phyloP scores from a whole-genome alignment of 179 eudicot species.

The Spinacia oleracea region DNA sequence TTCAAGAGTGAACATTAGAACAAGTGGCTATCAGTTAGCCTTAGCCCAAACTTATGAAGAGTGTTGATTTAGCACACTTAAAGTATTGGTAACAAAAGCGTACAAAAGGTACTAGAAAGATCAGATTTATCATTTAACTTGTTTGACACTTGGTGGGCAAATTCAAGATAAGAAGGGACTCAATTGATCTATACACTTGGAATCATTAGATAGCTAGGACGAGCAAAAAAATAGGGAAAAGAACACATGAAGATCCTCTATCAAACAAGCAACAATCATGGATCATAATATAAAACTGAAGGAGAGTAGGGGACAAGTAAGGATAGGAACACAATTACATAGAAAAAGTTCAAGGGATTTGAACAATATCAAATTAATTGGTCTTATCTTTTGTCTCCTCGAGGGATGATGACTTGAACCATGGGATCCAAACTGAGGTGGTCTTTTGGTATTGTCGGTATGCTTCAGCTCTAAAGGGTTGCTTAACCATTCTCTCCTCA shows the following conservation, averaged over 20 bases:
- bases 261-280: slow-evolving; percentile 24
- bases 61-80: not conserved
- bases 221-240: not conserved
- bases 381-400: slow-evolving; percentile 60
- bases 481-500: slow-evolving; percentile 73
- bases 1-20: not conserved
- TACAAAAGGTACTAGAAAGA: not conserved
- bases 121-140: slow-evolving; percentile 3
- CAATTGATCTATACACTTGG: slow-evolving; percentile 30
- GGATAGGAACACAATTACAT: slow-evolving; percentile 26
- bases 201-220: slow-evolving; percentile 9
- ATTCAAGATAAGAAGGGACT: slow-evolving; percentile 2
- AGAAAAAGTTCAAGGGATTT: slow-evolving; percentile 12
- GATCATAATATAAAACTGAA: slow-evolving; percentile 15
- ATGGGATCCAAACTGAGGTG: slow-evolving; percentile 86
- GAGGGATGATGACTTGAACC: slow-evolving; percentile 62
- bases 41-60: not conserved
- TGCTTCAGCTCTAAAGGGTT: slow-evolving; percentile 64
- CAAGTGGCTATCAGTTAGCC: not conserved
- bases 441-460: slow-evolving; percentile 69
- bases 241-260: slow-evolving; percentile 11
- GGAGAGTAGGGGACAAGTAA: slow-evolving; percentile 6
- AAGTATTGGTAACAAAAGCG: not conserved
- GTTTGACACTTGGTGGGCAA: not conserved
- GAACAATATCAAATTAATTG: slow-evolving; percentile 21